These are phyloP conservation scores for Pyricularia sp. DNA, from an alignment of 2,329 filamentous ascomycete species.

Conservation along the genomic window DNA sequence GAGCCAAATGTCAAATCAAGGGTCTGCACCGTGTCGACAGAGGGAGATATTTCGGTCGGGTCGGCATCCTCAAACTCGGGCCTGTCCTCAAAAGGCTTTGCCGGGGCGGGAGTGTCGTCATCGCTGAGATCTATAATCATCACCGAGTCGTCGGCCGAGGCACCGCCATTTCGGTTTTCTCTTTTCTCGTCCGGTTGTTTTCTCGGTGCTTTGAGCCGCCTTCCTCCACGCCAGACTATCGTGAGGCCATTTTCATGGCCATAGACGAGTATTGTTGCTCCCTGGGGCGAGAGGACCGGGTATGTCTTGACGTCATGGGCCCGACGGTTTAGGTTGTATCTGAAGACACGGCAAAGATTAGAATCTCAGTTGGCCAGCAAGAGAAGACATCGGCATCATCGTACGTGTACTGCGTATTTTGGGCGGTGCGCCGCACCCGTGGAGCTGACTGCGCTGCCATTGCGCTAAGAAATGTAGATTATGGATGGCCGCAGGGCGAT, in stretches of 20 bases:
- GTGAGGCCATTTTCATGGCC: constrained; percentile 55
- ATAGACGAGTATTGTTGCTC: constrained; percentile 53
- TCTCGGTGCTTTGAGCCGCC: constrained; percentile 40
- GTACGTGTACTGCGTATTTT: constrained; percentile 40
- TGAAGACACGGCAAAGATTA: constrained; percentile 17
- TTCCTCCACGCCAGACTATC: constrained; percentile 53
- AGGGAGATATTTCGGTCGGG: constrained; percentile 34
- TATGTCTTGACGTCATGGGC: constrained; percentile 52
- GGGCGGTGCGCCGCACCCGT: constrained; percentile 35
- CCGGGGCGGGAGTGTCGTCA: constrained; percentile 28
- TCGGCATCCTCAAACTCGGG: constrained; percentile 46
- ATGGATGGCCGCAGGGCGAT: background rate
- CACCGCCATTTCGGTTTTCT: constrained; percentile 41
- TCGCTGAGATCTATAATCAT: constrained; percentile 59
- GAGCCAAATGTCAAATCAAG: constrained; percentile 52
- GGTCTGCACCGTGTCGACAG: constrained; percentile 48
- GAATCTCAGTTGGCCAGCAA: background rate
- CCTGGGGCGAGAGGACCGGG: constrained; percentile 52
- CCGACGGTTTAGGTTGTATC: constrained; percentile 49
- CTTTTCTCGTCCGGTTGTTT: constrained; percentile 18
- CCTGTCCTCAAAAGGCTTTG: constrained; percentile 35
- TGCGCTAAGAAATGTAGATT: background rate
- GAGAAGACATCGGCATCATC: constrained; percentile 8
- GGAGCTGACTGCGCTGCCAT: constrained; percentile 20
- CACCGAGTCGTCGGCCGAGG: constrained; percentile 36